Evolutionary conservation across 768 basidiomycete species (phyloP).

Genomic region (Amanita thiersii): DNA sequence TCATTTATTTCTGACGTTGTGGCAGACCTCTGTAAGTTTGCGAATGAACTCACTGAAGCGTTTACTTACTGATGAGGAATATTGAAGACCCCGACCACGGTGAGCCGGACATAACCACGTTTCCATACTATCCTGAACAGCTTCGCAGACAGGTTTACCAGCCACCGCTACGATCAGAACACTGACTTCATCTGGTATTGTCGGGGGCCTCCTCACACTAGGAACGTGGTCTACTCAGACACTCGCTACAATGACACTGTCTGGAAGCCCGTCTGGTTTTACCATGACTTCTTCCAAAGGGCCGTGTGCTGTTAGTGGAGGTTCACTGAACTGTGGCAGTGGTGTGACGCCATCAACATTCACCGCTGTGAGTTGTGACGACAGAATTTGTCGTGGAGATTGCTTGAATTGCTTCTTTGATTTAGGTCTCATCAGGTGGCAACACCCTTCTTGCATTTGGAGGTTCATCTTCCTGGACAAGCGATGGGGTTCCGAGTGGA

Average conservation of each 20-base stretch:
- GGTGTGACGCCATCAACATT: constrained; percentile 39
- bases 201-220: constrained; percentile 44
- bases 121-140: too few species aligned
- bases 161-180: constrained; percentile 39
- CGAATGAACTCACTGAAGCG: too few species aligned
- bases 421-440: constrained; percentile 38
- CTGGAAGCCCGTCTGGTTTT: constrained; percentile 40
- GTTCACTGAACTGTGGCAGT: constrained; percentile 42
- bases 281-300: constrained; percentile 56
- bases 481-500: constrained; percentile 45
- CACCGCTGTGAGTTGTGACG: constrained; percentile 35
- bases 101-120: too few species aligned
- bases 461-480: constrained; percentile 43
- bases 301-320: constrained; percentile 39
- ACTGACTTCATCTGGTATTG: constrained; percentile 22
- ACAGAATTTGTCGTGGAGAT: constrained; percentile 1
- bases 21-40: too few species aligned
- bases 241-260: constrained; percentile 43
- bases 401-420: constrained; percentile 5
- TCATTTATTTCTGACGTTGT: too few species aligned
- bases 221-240: constrained; percentile 61
- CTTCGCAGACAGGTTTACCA: too few species aligned
- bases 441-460: constrained; percentile 39
- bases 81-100: background rate
- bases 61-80: too few species aligned